Base-by-base conservation (phyloP, 768 basidiomycete genomes). In the Tricholoma terreum region DNA sequence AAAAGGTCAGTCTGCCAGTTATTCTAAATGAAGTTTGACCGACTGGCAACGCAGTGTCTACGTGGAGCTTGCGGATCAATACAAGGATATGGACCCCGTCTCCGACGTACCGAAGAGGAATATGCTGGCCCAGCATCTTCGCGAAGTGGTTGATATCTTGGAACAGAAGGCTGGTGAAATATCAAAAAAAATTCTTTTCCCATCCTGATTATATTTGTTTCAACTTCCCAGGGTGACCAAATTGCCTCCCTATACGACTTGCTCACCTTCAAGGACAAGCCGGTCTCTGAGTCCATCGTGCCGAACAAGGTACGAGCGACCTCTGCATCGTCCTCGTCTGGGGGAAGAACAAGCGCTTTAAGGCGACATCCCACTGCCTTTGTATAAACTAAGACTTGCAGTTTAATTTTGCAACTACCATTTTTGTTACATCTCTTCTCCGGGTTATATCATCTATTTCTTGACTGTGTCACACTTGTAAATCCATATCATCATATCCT, bases 171-270 rank as follows among this genome's bases (percentile, higher is more conserved):
- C 91, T 59, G 57, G 65, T 70, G 51, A 52, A 46, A 27, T 1
- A 31, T 24, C 17, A 17, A 4, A 31, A 22, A 35, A 15, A 17
- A 35, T 49, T 21, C 48, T 33, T 21, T 55, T 61, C 38, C 30
- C 21, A 34, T 34, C 43, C 56, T 51, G 50, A 27, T 30, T 5
- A 21, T 22, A 19, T 33, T 57, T 50, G 52, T 55, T n/a, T 54
- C 30, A 61, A 50, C 35, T 52, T 35, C 40, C 40, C 67, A 94
- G 92, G 94, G 94, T 21, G 91, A 96, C 73, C 94, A 96, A 71
- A 95, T 98, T 57, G 89, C 93, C n/a, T 84, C 89, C 0, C 71
- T 97, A 22, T 95, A 95, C 71, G 91, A 92, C 63, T 77, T 94
- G 31, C 75, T 97, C 61, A 79, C 77, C 36, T 94, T 90, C 76